Conservation (phyloP, 2,329 filamentous ascomycete species). For the Spiromastix sp. region DNA sequence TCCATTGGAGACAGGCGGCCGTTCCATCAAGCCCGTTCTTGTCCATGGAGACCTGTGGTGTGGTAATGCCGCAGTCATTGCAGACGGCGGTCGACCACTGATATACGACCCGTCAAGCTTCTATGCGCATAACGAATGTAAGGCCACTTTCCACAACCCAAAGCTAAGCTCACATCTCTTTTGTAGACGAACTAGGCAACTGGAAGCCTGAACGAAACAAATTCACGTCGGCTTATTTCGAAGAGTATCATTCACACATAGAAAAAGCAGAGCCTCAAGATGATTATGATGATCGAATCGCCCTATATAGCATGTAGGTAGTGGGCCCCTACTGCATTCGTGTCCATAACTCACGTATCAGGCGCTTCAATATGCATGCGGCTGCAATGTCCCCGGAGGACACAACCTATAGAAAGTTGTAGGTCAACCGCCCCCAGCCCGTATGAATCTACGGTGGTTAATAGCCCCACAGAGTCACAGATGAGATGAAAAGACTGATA, state of each 20-base stretch:
- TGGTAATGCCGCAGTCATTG: conserved; percentile 20
- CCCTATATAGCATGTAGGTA: conserved; percentile 18
- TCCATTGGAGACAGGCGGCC: conserved; percentile 21
- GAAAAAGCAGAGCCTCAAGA: conserved; percentile 13
- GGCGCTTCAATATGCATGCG: conserved; percentile 9
- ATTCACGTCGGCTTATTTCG: conserved; percentile 10
- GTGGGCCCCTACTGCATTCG: not conserved
- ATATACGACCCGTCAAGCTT: conserved; percentile 13
- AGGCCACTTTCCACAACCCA: conserved; percentile 1
- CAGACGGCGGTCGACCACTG: conserved; percentile 9
- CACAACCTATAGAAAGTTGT: conserved; percentile 8
- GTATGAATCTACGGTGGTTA: not conserved
- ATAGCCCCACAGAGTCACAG: conserved; percentile 8
- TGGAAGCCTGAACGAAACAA: conserved; percentile 10
- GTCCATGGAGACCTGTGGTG: conserved; percentile 24
- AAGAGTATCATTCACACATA: conserved; percentile 13
- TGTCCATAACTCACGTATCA: conserved; percentile 1
- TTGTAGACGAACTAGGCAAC: conserved; percentile 12
- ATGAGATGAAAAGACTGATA: conserved; percentile 13
- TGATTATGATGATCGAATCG: conserved; percentile 19
- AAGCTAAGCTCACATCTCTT: conserved; percentile 2
- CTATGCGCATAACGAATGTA: conserved; percentile 19
- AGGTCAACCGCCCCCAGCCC: conserved; percentile 1
- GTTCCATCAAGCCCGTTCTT: conserved; percentile 17
- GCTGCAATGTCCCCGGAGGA: conserved; percentile 5